These are phyloP conservation scores for Hypsizygus ulmarius DNA, from an alignment of 1,284 basidiomycete species.

Conservation along the genomic window DNA sequence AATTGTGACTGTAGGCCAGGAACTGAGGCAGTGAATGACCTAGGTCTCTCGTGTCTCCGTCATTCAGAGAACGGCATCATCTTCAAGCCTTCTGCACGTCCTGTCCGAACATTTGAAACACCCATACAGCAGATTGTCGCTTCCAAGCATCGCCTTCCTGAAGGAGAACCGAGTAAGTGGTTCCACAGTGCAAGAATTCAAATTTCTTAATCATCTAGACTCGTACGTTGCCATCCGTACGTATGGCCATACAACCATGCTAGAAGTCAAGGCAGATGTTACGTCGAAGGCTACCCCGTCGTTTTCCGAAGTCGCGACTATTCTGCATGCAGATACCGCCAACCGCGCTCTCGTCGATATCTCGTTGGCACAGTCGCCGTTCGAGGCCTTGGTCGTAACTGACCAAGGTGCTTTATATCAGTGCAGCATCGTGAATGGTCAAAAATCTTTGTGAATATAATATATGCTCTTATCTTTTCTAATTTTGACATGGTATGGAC, in stretches of 20 bases:
- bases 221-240: slow-evolving; percentile 38
- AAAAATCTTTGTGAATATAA: slow-evolving; percentile 29
- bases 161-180: slow-evolving; percentile 7
- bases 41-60: slow-evolving; percentile 52
- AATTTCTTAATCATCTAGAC: slow-evolving; percentile 20
- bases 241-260: slow-evolving; percentile 21
- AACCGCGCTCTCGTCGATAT: slow-evolving; percentile 46
- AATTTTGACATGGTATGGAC: too few species aligned
- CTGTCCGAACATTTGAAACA: slow-evolving; percentile 49
- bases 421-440: slow-evolving; percentile 28
- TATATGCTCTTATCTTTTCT: too few species aligned
- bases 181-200: not conserved
- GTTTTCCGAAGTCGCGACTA: slow-evolving; percentile 30
- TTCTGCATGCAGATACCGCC: slow-evolving; percentile 40
- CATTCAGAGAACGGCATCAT: slow-evolving; percentile 27
- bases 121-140: slow-evolving; percentile 52
- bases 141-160: slow-evolving; percentile 18
- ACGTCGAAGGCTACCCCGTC: slow-evolving; percentile 12
- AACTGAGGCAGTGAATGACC: not conserved
- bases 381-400: slow-evolving; percentile 40
- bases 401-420: slow-evolving; percentile 44
- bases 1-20: too few species aligned
- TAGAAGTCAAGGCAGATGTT: slow-evolving; percentile 12
- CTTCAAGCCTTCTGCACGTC: slow-evolving; percentile 42
- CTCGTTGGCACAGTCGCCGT: slow-evolving; percentile 28